Base-by-base conservation (phyloP, 139 green algal genomes). In the Diplosphaera chodatii region DNA sequence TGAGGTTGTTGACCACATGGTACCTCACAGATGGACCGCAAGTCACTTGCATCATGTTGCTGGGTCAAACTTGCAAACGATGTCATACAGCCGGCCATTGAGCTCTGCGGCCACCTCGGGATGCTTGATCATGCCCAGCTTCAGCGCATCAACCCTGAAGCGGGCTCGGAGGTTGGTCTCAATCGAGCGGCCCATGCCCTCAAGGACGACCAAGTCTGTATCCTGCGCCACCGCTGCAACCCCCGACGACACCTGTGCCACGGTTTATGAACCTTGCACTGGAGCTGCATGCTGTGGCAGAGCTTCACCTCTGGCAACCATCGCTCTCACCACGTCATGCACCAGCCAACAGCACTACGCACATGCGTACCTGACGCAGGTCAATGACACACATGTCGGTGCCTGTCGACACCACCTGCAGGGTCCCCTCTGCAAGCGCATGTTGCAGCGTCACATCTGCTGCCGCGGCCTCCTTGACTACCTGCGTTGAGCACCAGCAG, bases 131-230 rank as follows among this genome's bases (percentile, higher is more conserved):
- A 95, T 96, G 28, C 83, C 88, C 6, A 93, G 32, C 37, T 85
- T 89, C 16, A 94, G 56, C 16, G 63, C 29, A 68, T 84, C 73
- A 31, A 68, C 83, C 23, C 32, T 86, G 69, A 98, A 88, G 0
- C 32, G 31, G 0, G 84, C 89, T 48, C 84, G 31, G 64, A 98
- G 75, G 73, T 98, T 98, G 65, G 94, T 97, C 78, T 98, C 93
- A 32, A 95, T 93, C 8, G 69, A 80, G 8, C 89, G 74, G 0
- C 95, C 95, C 93, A 98, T 98, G 40, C 93, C 93, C 55, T 97
- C 91, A 34, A 98, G 74, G 6, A 98, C 74, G 15, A 98, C 76
- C 33, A 98, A 74, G 74, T 97, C 92, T 8, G 79, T 84, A 32
- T 82, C 83, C 28, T 73, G 62, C n/a, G 81, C 88, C 27, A 81